Percentiles rank a stretch among this genome's conserved stretches.
Evolutionary conservation across 1,284 basidiomycete genomes (phyloP).

Genomic region (Irpex sp.): DNA sequence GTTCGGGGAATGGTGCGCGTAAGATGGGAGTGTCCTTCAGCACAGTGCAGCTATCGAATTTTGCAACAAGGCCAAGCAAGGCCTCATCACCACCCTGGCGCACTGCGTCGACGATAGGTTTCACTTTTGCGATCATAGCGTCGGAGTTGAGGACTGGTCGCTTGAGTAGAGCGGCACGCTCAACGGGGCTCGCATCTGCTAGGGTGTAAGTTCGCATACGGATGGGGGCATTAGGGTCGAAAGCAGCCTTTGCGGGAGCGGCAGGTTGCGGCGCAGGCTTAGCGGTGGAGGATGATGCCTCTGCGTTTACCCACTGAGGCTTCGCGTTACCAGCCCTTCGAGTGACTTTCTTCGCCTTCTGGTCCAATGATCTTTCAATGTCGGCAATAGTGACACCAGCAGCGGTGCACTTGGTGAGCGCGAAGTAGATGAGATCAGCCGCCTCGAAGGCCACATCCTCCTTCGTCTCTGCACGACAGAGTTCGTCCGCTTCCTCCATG

Average conservation of each 20-base stretch:
- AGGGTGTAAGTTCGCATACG: conserved; percentile 74
- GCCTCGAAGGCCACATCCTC: conserved; percentile 95
- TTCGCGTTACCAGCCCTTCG: conserved; percentile 93
- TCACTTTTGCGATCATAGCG: conserved; percentile 93
- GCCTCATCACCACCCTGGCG: conserved; percentile 83
- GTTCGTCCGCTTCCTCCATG: conserved; percentile 97
- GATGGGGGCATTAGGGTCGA: conserved; percentile 44
- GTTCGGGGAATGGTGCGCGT: conserved; percentile 61
- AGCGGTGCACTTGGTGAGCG: conserved; percentile 81
- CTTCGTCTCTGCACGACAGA: conserved; percentile 78
- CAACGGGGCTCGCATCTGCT: conserved; percentile 43
- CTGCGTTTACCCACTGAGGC: conserved; percentile 62
- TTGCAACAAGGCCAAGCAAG: conserved; percentile 85
- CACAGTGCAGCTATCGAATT: conserved; percentile 77
- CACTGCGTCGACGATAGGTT: conserved; percentile 91
- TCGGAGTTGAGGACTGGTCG: conserved; percentile 90
- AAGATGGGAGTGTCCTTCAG: conserved; percentile 58
- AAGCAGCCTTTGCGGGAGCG: conserved; percentile 22
- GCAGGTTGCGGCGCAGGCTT: conserved; percentile 20
- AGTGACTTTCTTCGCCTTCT: conserved; percentile 84
- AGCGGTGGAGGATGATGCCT: conserved; percentile 25
- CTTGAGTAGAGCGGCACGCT: conserved; percentile 70
- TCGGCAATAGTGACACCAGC: conserved; percentile 83
- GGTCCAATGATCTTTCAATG: conserved; percentile 82
- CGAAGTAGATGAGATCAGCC: conserved; percentile 94